Evolutionary conservation across 176 grass and related monocot species (phyloP).

Genomic region (Carex scoparia): DNA sequence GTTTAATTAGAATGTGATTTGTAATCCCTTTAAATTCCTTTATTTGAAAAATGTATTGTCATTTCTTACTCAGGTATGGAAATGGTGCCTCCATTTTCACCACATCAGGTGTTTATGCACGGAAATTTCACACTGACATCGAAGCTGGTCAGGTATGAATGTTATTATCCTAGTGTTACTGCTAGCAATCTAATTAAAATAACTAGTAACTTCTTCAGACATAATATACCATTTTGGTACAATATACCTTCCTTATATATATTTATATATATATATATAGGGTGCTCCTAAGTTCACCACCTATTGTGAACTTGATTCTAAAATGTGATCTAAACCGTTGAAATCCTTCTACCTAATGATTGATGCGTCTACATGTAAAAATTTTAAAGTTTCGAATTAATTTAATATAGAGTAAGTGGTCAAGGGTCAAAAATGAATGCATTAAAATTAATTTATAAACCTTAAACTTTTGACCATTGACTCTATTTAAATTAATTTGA

Average conservation of each 20-base stretch:
- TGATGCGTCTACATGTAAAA: too few species aligned
- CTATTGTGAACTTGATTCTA: too few species aligned
- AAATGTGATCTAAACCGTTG: too few species aligned
- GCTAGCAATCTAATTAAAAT: neutral
- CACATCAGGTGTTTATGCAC: conserved; percentile 65
- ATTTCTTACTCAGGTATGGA: conserved; percentile 59
- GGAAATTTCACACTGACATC: conserved; percentile 90
- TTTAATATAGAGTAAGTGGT: too few species aligned
- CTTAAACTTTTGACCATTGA: too few species aligned
- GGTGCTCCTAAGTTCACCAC: too few species aligned
- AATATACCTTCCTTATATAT: neutral
- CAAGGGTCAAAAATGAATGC: too few species aligned
- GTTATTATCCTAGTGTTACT: neutral
- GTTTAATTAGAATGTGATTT: conserved; percentile 13
- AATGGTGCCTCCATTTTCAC: conserved; percentile 98
- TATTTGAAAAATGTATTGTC: neutral
- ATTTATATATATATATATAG: too few species aligned
- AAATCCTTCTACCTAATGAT: too few species aligned
- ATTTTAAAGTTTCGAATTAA: too few species aligned
- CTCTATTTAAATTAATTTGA: too few species aligned
- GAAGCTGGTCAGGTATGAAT: conserved; percentile 80
- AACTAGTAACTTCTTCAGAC: neutral
- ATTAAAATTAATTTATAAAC: too few species aligned
- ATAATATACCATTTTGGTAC: neutral
- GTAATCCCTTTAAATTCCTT: neutral